These are phyloP conservation scores for Fusarium albidum DNA, from an alignment of 2,329 filamentous ascomycete genomes.

Conservation along the genomic window DNA sequence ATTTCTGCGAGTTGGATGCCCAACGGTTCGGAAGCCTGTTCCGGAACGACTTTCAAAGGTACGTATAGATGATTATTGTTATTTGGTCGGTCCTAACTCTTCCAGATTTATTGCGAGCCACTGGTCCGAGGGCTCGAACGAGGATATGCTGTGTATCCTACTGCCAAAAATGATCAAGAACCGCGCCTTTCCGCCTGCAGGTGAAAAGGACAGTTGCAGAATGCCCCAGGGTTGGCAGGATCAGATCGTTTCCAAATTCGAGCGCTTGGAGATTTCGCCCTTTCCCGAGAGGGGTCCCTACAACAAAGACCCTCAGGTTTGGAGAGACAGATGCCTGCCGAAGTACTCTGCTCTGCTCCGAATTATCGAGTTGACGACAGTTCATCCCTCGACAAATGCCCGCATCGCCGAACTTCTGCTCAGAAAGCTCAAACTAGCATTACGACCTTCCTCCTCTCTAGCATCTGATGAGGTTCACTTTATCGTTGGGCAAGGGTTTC, in stretches of 20 bases:
- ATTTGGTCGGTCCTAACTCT: constrained; percentile 23
- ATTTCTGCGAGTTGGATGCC: constrained; percentile 76
- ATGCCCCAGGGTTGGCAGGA: constrained; percentile 76
- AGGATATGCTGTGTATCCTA: constrained; percentile 73
- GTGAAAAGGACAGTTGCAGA: constrained; percentile 61
- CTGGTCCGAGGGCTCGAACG: constrained; percentile 73
- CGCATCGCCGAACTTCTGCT: constrained; percentile 72
- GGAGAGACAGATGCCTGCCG: constrained; percentile 70
- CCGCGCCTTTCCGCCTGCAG: constrained; percentile 61
- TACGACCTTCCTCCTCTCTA: constrained; percentile 67
- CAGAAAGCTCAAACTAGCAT: constrained; percentile 70
- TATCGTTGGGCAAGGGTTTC: constrained; percentile 78
- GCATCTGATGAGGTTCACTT: constrained; percentile 73
- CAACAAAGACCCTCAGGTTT: constrained; percentile 67
- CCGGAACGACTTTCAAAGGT: constrained; percentile 82
- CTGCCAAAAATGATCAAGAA: constrained; percentile 70
- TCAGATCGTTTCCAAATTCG: constrained; percentile 75
- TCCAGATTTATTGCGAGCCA: constrained; percentile 77
- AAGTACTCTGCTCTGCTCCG: constrained; percentile 74
- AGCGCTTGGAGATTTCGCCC: constrained; percentile 68
- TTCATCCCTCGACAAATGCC: constrained; percentile 72
- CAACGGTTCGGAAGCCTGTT: constrained; percentile 82
- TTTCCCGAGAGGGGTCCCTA: constrained; percentile 71
- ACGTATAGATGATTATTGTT: constrained; percentile 41
- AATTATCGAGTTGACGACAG: constrained; percentile 66